Conservation (phyloP, 148 eudicot genomes). For the Cornus florida region DNA sequence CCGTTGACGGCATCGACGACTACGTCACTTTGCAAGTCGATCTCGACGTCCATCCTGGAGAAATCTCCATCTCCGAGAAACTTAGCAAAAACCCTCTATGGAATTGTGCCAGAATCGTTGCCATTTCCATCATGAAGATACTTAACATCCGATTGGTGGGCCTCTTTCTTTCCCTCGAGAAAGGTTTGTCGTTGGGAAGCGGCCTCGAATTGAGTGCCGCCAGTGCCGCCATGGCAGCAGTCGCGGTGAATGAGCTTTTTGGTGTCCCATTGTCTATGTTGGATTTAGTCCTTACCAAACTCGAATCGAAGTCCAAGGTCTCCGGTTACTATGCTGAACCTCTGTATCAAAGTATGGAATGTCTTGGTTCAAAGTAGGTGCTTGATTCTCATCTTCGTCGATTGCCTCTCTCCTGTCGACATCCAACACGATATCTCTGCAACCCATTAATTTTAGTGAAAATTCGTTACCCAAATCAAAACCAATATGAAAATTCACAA, state of each 20-base stretch:
- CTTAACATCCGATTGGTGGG: conserved; percentile 71
- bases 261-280: conserved; percentile 39
- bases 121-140: conserved; percentile 73
- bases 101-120: conserved; percentile 93
- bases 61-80: conserved; percentile 56
- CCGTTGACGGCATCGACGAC: conserved; percentile 85
- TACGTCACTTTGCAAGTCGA: conserved; percentile 58
- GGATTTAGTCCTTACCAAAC: conserved; percentile 70
- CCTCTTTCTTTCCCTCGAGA: conserved; percentile 60
- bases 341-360: no score
- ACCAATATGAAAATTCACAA: no score
- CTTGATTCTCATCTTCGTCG: no score
- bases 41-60: conserved; percentile 54
- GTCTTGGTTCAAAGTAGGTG: no score
- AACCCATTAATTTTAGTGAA: no score
- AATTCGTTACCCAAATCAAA: no score
- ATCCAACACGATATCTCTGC: no score
- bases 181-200: conserved; percentile 82
- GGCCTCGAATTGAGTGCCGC: conserved; percentile 96
- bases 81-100: conserved; percentile 59
- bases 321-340: conserved; percentile 98
- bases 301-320: conserved; percentile 80
- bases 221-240: conserved; percentile 87
- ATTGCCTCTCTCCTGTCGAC: no score
- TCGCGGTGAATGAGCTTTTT: conserved; percentile 75